Percentiles rank a stretch among this genome's conserved stretches.
These are phyloP conservation scores for Venturia oleaginea DNA, from an alignment of 2,329 filamentous ascomycete genomes.

Conservation along the genomic window DNA sequence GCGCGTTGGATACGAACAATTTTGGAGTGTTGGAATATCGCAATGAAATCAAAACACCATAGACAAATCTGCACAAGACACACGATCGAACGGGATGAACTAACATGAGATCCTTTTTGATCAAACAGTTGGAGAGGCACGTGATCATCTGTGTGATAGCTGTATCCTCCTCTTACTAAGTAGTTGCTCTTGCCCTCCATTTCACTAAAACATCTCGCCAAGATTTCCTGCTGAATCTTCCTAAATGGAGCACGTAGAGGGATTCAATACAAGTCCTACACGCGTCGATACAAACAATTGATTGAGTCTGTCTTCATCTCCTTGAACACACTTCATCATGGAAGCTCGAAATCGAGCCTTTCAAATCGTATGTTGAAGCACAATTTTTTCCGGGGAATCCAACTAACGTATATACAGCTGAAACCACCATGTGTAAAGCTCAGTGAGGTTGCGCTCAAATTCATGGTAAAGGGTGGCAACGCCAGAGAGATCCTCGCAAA, in stretches of 20 bases:
- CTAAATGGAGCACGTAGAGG: neutral
- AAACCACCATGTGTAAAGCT: slow-evolving; percentile 51
- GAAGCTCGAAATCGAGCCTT: slow-evolving; percentile 13
- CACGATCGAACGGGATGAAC: too few relatives aligned
- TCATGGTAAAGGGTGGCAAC: slow-evolving; percentile 38
- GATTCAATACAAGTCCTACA: neutral
- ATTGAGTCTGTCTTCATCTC: neutral
- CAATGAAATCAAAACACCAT: neutral
- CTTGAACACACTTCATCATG: neutral
- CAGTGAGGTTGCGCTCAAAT: slow-evolving; percentile 43
- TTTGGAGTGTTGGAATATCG: neutral
- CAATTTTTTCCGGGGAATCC: neutral
- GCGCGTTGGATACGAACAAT: neutral
- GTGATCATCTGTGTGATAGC: neutral
- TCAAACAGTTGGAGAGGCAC: neutral
- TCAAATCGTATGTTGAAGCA: slow-evolving; percentile 3
- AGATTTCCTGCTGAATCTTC: neutral
- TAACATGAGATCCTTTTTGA: too few relatives aligned
- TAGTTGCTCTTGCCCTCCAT: neutral
- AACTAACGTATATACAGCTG: slow-evolving; percentile 32
- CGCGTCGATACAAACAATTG: neutral
- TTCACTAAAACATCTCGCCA: neutral
- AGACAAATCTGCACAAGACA: neutral
- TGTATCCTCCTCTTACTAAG: neutral
- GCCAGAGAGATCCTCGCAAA: slow-evolving; percentile 39